Evolutionary conservation across 192 early-diverging fungal species (phyloP).

Genomic region (Umbelopsis sp.): DNA sequence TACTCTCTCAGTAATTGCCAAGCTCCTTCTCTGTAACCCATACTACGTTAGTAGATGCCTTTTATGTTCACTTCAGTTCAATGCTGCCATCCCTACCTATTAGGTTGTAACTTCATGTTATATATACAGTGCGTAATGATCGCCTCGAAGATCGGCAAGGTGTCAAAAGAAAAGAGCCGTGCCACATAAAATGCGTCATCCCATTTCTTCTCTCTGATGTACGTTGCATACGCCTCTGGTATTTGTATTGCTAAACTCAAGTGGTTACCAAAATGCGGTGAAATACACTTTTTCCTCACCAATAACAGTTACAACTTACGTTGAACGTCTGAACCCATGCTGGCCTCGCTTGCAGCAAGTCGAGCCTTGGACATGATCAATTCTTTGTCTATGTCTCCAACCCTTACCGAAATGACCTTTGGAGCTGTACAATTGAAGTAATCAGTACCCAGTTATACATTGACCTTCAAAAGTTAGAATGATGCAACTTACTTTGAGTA

Average conservation of each 20-base stretch:
- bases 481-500: not conserved
- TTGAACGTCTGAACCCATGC: not conserved
- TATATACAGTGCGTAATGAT: constrained; percentile 8
- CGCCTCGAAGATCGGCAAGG: not conserved
- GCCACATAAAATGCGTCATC: constrained; percentile 11
- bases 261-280: not conserved
- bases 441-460: not conserved
- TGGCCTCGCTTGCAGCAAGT: not conserved
- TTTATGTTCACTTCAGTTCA: not conserved
- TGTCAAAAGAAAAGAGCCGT: not conserved
- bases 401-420: not conserved
- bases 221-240: not conserved
- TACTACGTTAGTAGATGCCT: not conserved
- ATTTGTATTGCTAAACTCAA: not conserved
- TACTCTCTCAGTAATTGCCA: not conserved
- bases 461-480: not conserved
- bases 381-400: constrained; percentile 3
- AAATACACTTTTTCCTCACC: not conserved
- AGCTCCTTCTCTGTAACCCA: not conserved
- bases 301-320: not conserved
- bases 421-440: not conserved
- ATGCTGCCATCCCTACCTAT: not conserved
- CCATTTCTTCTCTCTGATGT: constrained; percentile 3
- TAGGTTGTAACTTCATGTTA: constrained; percentile 11
- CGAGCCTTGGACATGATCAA: not conserved